Percentiles rank a stretch among this genome's conserved stretches.
Conservation (phyloP, 345 rosid species). For the Lepidium africanum region DNA sequence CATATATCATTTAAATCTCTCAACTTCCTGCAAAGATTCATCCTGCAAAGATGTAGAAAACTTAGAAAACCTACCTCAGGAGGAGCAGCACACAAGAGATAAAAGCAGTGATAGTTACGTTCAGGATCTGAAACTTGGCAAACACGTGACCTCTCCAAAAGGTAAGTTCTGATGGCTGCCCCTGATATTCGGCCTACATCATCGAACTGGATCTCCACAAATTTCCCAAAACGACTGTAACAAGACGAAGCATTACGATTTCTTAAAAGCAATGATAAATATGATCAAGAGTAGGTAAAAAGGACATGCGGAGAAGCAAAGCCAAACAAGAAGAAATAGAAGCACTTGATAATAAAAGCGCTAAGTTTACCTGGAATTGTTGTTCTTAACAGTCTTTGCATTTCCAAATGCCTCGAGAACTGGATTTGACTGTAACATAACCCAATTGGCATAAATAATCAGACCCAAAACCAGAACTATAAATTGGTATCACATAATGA, state of each 20-base stretch:
- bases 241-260: slow-evolving; percentile 9
- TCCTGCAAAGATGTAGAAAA: not conserved
- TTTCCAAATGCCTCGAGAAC: slow-evolving; percentile 96
- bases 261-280: not conserved
- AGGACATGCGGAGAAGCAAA: slow-evolving; percentile 5
- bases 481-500: slow-evolving; percentile 2
- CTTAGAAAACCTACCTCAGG: slow-evolving; percentile 38
- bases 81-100: slow-evolving; percentile 90
- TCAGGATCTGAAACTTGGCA: slow-evolving; percentile 92
- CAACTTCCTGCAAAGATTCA: slow-evolving; percentile 37
- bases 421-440: slow-evolving; percentile 74
- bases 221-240: slow-evolving; percentile 89
- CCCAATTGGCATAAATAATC: not conserved
- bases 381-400: slow-evolving; percentile 85
- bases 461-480: slow-evolving; percentile 4
- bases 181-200: slow-evolving; percentile 75
- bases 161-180: slow-evolving; percentile 92
- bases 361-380: slow-evolving; percentile 69
- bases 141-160: slow-evolving; percentile 93
- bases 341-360: not conserved
- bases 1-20: slow-evolving; percentile 48
- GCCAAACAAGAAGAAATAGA: slow-evolving; percentile 6
- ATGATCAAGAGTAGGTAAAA: not conserved
- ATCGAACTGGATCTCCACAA: slow-evolving; percentile 90
- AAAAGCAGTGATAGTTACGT: slow-evolving; percentile 93